These are phyloP conservation scores for Backusella psychrophila DNA, from an alignment of 192 early-diverging fungal species.

Conservation along the genomic window DNA sequence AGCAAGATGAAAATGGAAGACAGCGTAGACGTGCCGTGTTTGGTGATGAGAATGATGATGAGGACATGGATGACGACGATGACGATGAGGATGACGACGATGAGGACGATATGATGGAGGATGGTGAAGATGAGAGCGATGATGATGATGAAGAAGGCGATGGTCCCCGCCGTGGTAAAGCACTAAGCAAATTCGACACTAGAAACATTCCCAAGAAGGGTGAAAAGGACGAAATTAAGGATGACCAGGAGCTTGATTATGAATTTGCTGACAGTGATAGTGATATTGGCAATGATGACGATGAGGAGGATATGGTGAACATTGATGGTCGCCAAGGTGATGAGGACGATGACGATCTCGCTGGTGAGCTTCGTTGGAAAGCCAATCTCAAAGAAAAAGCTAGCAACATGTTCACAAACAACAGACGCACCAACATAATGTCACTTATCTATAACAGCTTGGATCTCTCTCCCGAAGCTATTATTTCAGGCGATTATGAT, in stretches of 20 bases:
- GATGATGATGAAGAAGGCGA: slow-evolving; percentile 54
- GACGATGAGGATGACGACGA: slow-evolving; percentile 44
- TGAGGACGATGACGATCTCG: slow-evolving; percentile 41
- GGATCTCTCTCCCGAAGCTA: slow-evolving; percentile 51
- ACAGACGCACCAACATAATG: slow-evolving; percentile 81
- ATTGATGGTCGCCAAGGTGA: slow-evolving; percentile 34
- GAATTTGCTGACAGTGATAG: slow-evolving; percentile 76
- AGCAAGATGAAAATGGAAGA: slow-evolving; percentile 39
- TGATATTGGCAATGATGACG: slow-evolving; percentile 53
- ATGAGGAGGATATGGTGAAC: slow-evolving; percentile 28
- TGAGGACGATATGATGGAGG: slow-evolving; percentile 25
- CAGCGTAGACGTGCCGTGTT: slow-evolving; percentile 63
- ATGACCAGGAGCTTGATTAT: slow-evolving; percentile 25
- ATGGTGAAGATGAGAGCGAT: slow-evolving; percentile 35
- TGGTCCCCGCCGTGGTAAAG: slow-evolving; percentile 34
- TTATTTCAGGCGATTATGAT: slow-evolving; percentile 36
- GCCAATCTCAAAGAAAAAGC: slow-evolving; percentile 63
- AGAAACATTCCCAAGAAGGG: slow-evolving; percentile 40
- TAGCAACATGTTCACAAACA: slow-evolving; percentile 48
- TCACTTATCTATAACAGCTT: slow-evolving; percentile 77
- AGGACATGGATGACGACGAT: slow-evolving; percentile 42
- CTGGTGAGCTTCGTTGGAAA: slow-evolving; percentile 68
- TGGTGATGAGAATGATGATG: slow-evolving; percentile 52
- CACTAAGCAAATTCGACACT: slow-evolving; percentile 36
- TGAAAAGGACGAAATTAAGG: slow-evolving; percentile 30